These are phyloP conservation scores for Solanum etuberosum DNA, from an alignment of 257 asterid genomes.

Conservation along the genomic window DNA sequence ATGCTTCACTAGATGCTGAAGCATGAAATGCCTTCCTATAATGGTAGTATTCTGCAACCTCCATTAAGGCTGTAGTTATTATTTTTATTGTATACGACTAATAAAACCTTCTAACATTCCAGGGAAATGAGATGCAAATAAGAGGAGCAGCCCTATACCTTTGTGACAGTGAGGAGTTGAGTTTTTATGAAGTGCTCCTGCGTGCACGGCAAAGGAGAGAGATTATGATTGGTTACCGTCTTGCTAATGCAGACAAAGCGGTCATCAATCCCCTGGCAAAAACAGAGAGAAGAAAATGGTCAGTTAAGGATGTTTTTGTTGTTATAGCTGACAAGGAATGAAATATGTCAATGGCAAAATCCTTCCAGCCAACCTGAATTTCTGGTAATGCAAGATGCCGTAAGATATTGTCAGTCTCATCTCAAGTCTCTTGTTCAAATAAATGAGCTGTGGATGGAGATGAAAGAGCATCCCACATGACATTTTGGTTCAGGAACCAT, in stretches of 20 bases:
- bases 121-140: constrained; percentile 94
- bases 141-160: constrained; percentile 63
- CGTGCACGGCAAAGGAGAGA: constrained; percentile 83
- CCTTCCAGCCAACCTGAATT: background rate
- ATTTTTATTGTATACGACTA: background rate
- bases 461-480: background rate
- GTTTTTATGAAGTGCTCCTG: constrained; percentile 70
- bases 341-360: background rate
- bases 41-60: background rate
- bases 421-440: background rate
- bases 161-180: constrained; percentile 55
- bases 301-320: constrained; percentile 56
- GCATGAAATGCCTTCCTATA: background rate
- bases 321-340: constrained; percentile 77
- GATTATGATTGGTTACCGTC: constrained; percentile 69
- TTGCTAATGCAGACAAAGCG: constrained; percentile 51
- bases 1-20: background rate
- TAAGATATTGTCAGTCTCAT: background rate
- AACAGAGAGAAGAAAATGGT: constrained; percentile 53
- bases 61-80: background rate
- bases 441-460: background rate
- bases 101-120: background rate
- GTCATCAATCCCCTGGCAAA: constrained; percentile 61
- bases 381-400: background rate
- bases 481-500: background rate